phyloP scores from a whole-genome alignment of 345 rosid genomes.

The Geranium brycei region DNA sequence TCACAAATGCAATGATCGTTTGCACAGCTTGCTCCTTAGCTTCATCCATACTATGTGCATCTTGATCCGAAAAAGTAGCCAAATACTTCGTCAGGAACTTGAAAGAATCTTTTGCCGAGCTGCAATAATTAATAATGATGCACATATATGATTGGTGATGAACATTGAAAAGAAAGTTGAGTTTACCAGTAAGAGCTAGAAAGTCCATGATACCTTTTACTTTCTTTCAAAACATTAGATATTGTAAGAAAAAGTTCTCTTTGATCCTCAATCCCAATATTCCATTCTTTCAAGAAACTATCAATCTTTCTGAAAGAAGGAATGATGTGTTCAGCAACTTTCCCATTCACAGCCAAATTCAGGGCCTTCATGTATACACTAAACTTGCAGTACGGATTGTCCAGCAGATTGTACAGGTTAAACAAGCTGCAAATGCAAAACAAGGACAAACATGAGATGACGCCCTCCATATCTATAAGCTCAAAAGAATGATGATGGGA shows the following conservation, averaged over 20 bases:
- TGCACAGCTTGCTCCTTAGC: constrained; percentile 87
- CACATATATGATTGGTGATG: not conserved
- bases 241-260: constrained; percentile 67
- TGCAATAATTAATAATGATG: constrained; percentile 14
- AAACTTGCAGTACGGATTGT: constrained; percentile 49
- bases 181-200: not conserved
- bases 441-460: constrained; percentile 13
- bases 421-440: constrained; percentile 55
- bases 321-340: constrained; percentile 52
- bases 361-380: constrained; percentile 73
- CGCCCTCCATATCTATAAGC: not conserved
- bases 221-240: constrained; percentile 61
- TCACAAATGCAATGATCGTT: constrained; percentile 67
- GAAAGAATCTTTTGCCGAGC: constrained; percentile 62
- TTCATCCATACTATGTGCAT: constrained; percentile 42
- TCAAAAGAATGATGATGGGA: not conserved
- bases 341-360: constrained; percentile 55
- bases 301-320: constrained; percentile 76
- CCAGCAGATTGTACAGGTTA: constrained; percentile 81
- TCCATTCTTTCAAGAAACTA: constrained; percentile 91
- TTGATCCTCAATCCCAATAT: constrained; percentile 60
- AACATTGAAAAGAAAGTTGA: not conserved
- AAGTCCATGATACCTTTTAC: constrained; percentile 42
- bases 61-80: constrained; percentile 75
- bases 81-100: constrained; percentile 67